These are phyloP conservation scores for Spiromastix sp. DNA, from an alignment of 2,329 filamentous ascomycete species.

Conservation along the genomic window DNA sequence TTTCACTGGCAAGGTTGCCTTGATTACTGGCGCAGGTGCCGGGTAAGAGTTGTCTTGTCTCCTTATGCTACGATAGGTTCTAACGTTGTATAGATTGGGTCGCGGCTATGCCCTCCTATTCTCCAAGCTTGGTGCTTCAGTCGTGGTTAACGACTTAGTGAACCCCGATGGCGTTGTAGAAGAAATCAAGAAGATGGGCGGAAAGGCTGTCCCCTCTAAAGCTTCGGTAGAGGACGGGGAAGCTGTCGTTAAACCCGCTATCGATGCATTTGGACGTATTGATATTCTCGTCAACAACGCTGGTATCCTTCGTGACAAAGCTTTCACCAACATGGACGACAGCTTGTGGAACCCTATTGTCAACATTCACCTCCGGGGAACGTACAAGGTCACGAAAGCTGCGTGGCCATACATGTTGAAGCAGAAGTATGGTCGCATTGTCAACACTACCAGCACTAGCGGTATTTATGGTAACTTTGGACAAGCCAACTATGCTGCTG, in stretches of 20 bases:
- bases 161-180: slow-evolving; percentile 84
- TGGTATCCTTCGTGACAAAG: slow-evolving; percentile 94
- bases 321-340: slow-evolving; percentile 96
- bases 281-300: slow-evolving; percentile 98
- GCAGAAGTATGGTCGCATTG: slow-evolving; percentile 94
- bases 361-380: slow-evolving; percentile 85
- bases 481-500: slow-evolving; percentile 92
- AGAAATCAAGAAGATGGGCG: slow-evolving; percentile 84
- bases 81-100: slow-evolving; percentile 54
- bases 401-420: slow-evolving; percentile 97
- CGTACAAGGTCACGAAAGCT: slow-evolving; percentile 93
- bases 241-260: slow-evolving; percentile 78
- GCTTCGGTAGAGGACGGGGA: slow-evolving; percentile 90
- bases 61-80: slow-evolving; percentile 7
- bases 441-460: slow-evolving; percentile 94
- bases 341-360: slow-evolving; percentile 85
- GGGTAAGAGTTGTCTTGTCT: slow-evolving; percentile 40
- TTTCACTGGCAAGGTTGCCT: slow-evolving; percentile 74
- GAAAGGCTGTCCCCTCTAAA: slow-evolving; percentile 86
- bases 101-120: slow-evolving; percentile 84
- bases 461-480: slow-evolving; percentile 99
- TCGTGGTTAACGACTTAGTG: slow-evolving; percentile 93
- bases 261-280: slow-evolving; percentile 85
- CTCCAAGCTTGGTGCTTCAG: slow-evolving; percentile 67
- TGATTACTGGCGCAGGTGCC: slow-evolving; percentile 80